Base-by-base conservation (phyloP, 1,284 basidiomycete species). In the Veloboletus limbatus region DNA sequence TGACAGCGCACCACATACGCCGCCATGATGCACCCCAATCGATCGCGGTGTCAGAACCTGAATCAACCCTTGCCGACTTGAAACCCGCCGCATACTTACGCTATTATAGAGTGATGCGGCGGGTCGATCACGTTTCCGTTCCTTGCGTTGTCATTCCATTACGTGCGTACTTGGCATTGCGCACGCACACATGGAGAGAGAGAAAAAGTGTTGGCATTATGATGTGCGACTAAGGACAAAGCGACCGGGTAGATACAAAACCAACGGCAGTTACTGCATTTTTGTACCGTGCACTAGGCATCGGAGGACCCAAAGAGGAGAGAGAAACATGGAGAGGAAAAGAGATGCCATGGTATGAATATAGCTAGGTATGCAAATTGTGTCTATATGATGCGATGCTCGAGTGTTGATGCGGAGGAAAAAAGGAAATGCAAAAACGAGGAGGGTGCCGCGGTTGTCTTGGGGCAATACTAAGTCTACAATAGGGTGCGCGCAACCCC, bases 291-390 rank as follows among this genome's bases (percentile, higher is more conserved):
- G 53, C 60, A 16, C 56, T 61, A 22, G 53, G 56, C 56, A 22
- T 40, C 40, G 47, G 48, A 37, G 22, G 34, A 54, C 58, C 53
- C 47, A 60, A 53, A 49, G 43, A 52, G 33, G 31, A 51, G 25
- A 45, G 31, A 41, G 30, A 44, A n/a, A n/a, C n/a, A n/a, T n/a
- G n/a, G 11, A 32, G 17, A 28, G 11, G 42, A n/a, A 25, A 40
- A 51, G 33, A 51, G 52, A 66, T 66, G 62, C 62, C 51, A 57
- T 65, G 63, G 60, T 62, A 65, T 67, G 61, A 62, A 56, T 63
- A 63, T 57, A 57, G 55, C 53, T 48, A 62, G 57, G 59, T 63
- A 65, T 67, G 61, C 60, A 48, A 54, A 33, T n/a, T 64, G 59
- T 63, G 52, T 63, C 62, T 67, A 66, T 52, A 48, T 52, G 51